phyloP scores from a whole-genome alignment of 108 stramenopile species.

The Hondaea fermentalgiana region DNA sequence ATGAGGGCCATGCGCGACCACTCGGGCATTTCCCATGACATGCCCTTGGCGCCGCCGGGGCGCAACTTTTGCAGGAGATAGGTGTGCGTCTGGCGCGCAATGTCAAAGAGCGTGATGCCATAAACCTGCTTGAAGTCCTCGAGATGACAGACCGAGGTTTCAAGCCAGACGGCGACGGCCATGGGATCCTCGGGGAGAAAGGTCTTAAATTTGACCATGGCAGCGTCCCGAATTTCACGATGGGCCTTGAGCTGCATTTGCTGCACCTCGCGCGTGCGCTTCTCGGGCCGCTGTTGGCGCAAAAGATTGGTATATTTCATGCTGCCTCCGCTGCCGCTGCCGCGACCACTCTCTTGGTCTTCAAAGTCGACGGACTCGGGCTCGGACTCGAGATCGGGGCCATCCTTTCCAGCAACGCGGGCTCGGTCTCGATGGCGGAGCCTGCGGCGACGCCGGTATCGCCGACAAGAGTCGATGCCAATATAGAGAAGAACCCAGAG shows the following conservation, averaged over 20 bases:
- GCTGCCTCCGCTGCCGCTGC: background rate
- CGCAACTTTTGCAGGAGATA: background rate
- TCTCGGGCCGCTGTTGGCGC: background rate
- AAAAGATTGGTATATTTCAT: background rate
- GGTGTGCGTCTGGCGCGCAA: background rate
- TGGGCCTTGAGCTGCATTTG: background rate
- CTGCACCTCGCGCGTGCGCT: background rate
- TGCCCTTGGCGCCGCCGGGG: background rate
- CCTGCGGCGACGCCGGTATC: background rate
- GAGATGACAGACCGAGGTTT: background rate
- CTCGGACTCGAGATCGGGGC: background rate
- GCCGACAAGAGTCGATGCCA: background rate
- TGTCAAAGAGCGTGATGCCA: background rate
- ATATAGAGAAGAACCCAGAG: background rate
- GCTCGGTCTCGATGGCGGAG: background rate
- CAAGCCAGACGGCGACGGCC: conserved; percentile 15
- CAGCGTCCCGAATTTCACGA: background rate
- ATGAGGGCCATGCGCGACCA: background rate
- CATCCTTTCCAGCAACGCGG: background rate
- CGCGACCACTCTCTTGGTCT: background rate
- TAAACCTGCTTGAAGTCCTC: background rate
- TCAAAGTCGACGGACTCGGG: background rate
- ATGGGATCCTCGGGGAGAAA: conserved; percentile 11
- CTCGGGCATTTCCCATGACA: background rate
- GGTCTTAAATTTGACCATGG: background rate